Evolutionary conservation across 176 grass and related monocot species (phyloP).

Genomic region (Stipa capillata): DNA sequence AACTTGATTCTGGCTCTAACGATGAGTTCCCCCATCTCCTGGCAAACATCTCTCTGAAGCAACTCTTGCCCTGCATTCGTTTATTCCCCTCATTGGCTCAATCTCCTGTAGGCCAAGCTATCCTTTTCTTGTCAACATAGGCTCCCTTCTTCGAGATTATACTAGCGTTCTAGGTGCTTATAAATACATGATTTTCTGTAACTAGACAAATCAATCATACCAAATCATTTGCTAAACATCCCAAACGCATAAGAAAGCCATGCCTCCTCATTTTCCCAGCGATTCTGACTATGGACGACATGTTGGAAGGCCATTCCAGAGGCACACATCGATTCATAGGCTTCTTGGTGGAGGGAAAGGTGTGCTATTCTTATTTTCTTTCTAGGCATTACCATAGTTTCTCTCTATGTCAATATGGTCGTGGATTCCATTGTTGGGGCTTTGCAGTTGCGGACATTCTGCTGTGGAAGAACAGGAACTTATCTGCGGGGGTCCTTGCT

Average conservation of each 20-base stretch:
- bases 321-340: conserved; percentile 36
- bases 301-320: conserved; percentile 8
- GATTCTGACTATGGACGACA: conserved; percentile 13
- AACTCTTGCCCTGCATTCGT: not conserved
- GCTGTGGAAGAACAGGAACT: conserved; percentile 61
- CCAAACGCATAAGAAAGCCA: not conserved
- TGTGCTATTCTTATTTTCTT: conserved; percentile 3
- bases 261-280: conserved; percentile 27
- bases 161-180: conserved; percentile 12
- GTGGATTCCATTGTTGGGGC: not conserved
- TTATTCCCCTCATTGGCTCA: conserved; percentile 13
- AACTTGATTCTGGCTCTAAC: not conserved
- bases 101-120: conserved; percentile 39
- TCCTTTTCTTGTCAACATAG: conserved; percentile 47
- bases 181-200: not conserved
- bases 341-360: conserved; percentile 58
- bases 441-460: conserved; percentile 58
- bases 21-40: too few species aligned
- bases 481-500: conserved; percentile 60
- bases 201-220: not conserved
- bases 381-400: not conserved
- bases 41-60: conserved; percentile 13
- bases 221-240: not conserved
- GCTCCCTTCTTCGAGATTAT: not conserved
- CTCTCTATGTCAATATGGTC: not conserved